A percentile compares a stretch with the other conserved stretches of the same genome.
Evolutionary conservation across 495 filamentous ascomycete genomes (phyloP).

Genomic region (Copromyces sp.): DNA sequence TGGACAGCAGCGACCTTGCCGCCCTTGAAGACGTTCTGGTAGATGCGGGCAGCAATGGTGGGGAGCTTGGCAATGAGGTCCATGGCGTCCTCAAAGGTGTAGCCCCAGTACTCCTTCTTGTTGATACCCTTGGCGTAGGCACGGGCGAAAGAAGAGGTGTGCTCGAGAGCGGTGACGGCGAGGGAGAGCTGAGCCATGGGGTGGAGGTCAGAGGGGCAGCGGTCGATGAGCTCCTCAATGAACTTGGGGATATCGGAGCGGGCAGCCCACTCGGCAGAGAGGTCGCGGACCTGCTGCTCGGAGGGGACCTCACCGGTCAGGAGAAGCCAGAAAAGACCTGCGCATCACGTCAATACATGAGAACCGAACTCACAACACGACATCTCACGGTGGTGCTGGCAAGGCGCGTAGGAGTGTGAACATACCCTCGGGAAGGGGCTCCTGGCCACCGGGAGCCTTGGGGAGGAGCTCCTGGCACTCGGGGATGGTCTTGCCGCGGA

Average conservation of each 20-base stretch:
- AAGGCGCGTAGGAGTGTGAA: neutral
- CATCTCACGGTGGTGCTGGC: neutral
- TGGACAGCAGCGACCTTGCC: constrained; percentile 92
- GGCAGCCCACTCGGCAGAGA: constrained; percentile 97
- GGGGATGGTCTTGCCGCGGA: constrained; percentile 95
- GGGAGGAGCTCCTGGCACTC: constrained; percentile 96
- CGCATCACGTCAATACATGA: constrained; percentile 5
- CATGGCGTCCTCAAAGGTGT: constrained; percentile 99
- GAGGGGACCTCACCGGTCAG: constrained; percentile 93
- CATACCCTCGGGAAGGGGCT: constrained; percentile 88
- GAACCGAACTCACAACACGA: neutral
- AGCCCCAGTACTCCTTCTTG: constrained; percentile 98
- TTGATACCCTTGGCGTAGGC: constrained; percentile 97
- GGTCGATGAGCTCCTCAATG: constrained; percentile 97
- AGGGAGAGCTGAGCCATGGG: constrained; percentile 99
- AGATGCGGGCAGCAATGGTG: constrained; percentile 94
- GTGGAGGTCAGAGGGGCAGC: constrained; percentile 95
- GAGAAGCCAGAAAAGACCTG: constrained; percentile 98
- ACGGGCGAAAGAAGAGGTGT: constrained; percentile 93
- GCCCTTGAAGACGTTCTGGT: constrained; percentile 99
- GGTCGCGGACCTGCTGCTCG: constrained; percentile 93
- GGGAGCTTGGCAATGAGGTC: constrained; percentile 99
- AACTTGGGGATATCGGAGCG: constrained; percentile 93
- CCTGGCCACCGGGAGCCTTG: constrained; percentile 88
- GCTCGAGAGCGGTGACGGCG: constrained; percentile 94